phyloP scores from a whole-genome alignment of 176 grass and related monocot species.

The Oryza coarctata region DNA sequence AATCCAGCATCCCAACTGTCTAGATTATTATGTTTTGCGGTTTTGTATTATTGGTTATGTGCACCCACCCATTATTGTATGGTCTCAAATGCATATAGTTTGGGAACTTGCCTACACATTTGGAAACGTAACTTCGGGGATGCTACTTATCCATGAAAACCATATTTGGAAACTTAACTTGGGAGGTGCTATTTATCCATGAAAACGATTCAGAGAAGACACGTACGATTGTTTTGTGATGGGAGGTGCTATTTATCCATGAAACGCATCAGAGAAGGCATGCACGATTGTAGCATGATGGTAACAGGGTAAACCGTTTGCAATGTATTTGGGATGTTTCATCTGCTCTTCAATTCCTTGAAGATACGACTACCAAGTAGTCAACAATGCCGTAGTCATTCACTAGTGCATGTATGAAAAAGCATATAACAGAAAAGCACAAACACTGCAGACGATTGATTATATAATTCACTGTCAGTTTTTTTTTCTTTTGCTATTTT shows the following conservation, averaged over 20 bases:
- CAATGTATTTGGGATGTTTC: no score
- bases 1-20: constrained; percentile 29
- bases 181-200: constrained; percentile 2
- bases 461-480: neutral
- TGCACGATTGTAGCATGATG: no score
- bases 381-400: no score
- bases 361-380: no score
- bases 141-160: neutral
- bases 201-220: neutral
- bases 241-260: constrained; percentile 14
- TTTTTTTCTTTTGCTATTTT: neutral
- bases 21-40: constrained; percentile 27
- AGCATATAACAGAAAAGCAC: neutral
- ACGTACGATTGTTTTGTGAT: neutral
- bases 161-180: neutral
- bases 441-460: neutral
- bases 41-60: constrained; percentile 4
- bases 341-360: no score
- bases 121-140: neutral
- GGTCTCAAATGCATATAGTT: neutral
- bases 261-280: no score
- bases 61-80: neutral
- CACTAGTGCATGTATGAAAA: no score
- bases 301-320: no score
- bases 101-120: constrained; percentile 12